These are phyloP conservation scores for Nothophoma quercina DNA, from an alignment of 2,329 filamentous ascomycete species.

Conservation along the genomic window DNA sequence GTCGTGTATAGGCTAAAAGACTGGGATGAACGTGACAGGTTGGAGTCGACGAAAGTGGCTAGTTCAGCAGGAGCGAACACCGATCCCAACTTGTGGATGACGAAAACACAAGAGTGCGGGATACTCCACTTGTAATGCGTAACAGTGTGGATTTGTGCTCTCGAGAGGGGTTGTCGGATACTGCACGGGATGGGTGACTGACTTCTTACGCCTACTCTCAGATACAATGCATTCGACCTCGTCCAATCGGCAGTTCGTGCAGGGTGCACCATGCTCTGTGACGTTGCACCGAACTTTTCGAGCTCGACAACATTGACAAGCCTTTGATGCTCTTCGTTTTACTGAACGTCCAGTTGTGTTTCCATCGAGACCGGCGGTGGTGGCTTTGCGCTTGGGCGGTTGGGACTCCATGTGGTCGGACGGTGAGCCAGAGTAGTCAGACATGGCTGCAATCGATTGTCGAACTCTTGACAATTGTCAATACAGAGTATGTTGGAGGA, in stretches of 20 bases:
- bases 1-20: conserved; percentile 12
- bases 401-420: conserved; percentile 44
- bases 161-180: conserved; percentile 31
- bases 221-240: conserved; percentile 74
- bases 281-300: conserved; percentile 95
- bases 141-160: conserved; percentile 8
- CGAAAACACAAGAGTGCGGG: conserved; percentile 23
- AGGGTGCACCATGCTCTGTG: conserved; percentile 82
- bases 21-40: conserved; percentile 22
- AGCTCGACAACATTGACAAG: conserved; percentile 86
- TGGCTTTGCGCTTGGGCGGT: conserved; percentile 65
- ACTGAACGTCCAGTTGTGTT: conserved; percentile 61
- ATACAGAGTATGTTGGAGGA: conserved; percentile 24
- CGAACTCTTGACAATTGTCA: conserved; percentile 20
- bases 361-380: conserved; percentile 62
- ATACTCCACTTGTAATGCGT: neutral
- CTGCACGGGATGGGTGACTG: conserved; percentile 54
- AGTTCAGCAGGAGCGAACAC: conserved; percentile 23
- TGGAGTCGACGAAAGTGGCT: conserved; percentile 31
- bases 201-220: conserved; percentile 86
- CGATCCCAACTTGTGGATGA: conserved; percentile 30
- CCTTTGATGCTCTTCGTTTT: conserved; percentile 88
- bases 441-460: conserved; percentile 40
- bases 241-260: conserved; percentile 85
- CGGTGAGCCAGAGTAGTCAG: conserved; percentile 47